These are phyloP conservation scores for Pseudopyrenochaeta lycopersici DNA, from an alignment of 2,329 filamentous ascomycete species.

Conservation along the genomic window DNA sequence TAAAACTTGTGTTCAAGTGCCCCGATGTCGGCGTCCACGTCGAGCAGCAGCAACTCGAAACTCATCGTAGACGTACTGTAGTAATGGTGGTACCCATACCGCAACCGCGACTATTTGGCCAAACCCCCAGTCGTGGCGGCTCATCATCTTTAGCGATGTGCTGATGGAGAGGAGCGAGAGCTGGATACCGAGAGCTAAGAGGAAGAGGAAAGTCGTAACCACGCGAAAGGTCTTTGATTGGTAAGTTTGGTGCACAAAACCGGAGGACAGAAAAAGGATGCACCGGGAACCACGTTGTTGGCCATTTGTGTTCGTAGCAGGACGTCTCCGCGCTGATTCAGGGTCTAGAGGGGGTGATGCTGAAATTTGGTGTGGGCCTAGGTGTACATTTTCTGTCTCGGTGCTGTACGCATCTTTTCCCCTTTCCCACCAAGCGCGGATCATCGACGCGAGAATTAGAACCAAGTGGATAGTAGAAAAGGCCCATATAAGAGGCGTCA, in stretches of 20 bases:
- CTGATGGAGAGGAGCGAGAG: slow-evolving; percentile 26
- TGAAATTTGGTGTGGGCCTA: no score
- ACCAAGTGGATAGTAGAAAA: slow-evolving; percentile 21
- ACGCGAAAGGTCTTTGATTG: slow-evolving; percentile 1
- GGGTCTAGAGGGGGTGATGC: no score
- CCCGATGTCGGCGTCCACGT: no score
- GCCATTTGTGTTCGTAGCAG: no score
- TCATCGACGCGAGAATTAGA: no score
- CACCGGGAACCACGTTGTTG: no score
- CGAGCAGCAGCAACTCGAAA: no score
- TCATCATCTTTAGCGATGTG: slow-evolving; percentile 29
- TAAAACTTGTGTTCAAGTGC: no score
- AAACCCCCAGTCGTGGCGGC: slow-evolving; percentile 27
- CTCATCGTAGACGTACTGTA: slow-evolving; percentile 20
- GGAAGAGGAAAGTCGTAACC: slow-evolving; percentile 14
- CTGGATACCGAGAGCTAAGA: slow-evolving; percentile 30
- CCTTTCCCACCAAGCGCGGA: slow-evolving; percentile 7
- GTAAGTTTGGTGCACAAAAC: no score
- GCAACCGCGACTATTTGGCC: slow-evolving; percentile 35
- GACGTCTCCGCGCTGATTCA: no score
- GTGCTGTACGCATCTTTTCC: neutral
- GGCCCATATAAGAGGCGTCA: slow-evolving; percentile 32
- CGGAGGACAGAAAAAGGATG: no score
- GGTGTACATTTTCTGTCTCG: no score
- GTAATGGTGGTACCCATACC: slow-evolving; percentile 26